Evolutionary conservation across 148 eudicot species (phyloP).

Genomic region (Vaccinium darrowii): DNA sequence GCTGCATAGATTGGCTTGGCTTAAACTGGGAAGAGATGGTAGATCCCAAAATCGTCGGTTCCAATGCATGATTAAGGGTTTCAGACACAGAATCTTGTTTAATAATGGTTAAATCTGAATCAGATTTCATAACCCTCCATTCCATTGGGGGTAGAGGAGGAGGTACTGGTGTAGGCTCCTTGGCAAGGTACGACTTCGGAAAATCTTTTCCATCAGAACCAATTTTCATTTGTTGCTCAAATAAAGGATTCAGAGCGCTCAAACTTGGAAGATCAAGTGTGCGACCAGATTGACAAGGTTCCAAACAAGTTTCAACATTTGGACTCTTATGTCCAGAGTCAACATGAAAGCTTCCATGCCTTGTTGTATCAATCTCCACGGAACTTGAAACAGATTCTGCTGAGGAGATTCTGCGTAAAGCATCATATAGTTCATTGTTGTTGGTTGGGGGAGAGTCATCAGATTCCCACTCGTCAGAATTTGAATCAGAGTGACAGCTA

Average conservation of each 20-base stretch:
- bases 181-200: slow-evolving; percentile 25
- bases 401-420: slow-evolving; percentile 49
- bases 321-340: slow-evolving; percentile 24
- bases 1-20: slow-evolving; percentile 34
- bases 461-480: slow-evolving; percentile 89
- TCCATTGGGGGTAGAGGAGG: slow-evolving; percentile 94
- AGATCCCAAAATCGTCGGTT: slow-evolving; percentile 31
- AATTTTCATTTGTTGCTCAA: slow-evolving; percentile 35
- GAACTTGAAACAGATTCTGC: slow-evolving; percentile 65
- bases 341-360: slow-evolving; percentile 18
- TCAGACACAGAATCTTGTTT: slow-evolving; percentile 23
- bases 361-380: slow-evolving; percentile 33
- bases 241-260: slow-evolving; percentile 42
- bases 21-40: slow-evolving; percentile 37
- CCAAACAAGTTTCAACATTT: slow-evolving; percentile 24
- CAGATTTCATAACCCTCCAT: slow-evolving; percentile 57
- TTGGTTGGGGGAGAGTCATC: slow-evolving; percentile 50
- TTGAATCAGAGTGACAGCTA: slow-evolving; percentile 64
- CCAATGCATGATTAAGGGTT: slow-evolving; percentile 28
- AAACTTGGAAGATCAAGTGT: slow-evolving; percentile 50
- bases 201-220: slow-evolving; percentile 25
- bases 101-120: slow-evolving; percentile 31
- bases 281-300: slow-evolving; percentile 27
- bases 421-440: slow-evolving; percentile 48
- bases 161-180: slow-evolving; percentile 44